Percentiles rank a stretch among this genome's conserved stretches.
phyloP scores from a whole-genome alignment of 1,284 basidiomycete species.

The Sphagnurus paluster region DNA sequence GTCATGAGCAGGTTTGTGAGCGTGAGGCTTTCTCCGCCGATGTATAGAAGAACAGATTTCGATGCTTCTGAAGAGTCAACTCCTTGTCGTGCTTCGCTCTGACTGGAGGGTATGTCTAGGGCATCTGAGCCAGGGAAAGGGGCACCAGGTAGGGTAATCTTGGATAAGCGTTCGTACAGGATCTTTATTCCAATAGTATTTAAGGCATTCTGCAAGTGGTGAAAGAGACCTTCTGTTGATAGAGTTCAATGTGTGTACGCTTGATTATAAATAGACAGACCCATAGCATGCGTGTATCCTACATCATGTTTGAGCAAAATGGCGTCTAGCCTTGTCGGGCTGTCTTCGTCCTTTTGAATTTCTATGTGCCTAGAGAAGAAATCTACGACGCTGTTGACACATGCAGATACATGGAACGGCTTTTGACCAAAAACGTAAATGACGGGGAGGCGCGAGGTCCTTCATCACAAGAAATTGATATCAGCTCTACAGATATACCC shows the following conservation, averaged over 20 bases:
- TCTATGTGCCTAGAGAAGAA: conserved; percentile 26
- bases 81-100: neutral
- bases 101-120: neutral
- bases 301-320: conserved; percentile 80
- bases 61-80: conserved; percentile 1
- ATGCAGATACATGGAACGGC: conserved; percentile 50
- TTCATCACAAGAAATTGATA: conserved; percentile 25
- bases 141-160: conserved; percentile 10
- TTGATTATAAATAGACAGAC: conserved; percentile 32
- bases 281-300: conserved; percentile 70
- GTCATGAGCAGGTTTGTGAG: conserved; percentile 89
- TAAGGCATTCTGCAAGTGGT: conserved; percentile 9
- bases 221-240: conserved; percentile 12
- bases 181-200: conserved; percentile 12
- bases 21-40: conserved; percentile 82
- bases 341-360: conserved; percentile 2
- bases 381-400: conserved; percentile 44
- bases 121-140: neutral
- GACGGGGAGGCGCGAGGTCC: conserved; percentile 79
- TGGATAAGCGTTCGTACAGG: conserved; percentile 13
- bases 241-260: neutral
- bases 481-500: neutral
- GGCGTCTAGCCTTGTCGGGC: conserved; percentile 13
- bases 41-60: conserved; percentile 64
- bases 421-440: conserved; percentile 85